A percentile compares a stretch with the other conserved stretches of the same genome.
Conservation (phyloP, 306 rosid genomes). For the Dalbergia oliveri region DNA sequence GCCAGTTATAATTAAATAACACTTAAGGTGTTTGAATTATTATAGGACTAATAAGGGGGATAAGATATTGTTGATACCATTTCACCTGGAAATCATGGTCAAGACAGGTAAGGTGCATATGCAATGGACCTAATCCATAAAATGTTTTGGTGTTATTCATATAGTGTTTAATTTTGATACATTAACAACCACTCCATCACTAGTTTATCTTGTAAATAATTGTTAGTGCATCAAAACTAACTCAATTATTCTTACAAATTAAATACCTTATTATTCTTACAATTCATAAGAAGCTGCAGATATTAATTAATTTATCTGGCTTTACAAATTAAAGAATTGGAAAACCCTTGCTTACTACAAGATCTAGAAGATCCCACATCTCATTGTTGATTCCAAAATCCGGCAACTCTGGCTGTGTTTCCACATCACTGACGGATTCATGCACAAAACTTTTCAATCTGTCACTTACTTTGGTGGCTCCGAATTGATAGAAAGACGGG, state of each 20-base stretch:
- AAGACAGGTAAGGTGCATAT: too few species aligned
- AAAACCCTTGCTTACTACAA: constrained; percentile 4
- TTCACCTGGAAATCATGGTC: not conserved
- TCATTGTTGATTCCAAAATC: constrained; percentile 41
- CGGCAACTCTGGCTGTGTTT: constrained; percentile 51
- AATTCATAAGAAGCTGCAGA: not conserved
- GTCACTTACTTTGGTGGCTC: constrained; percentile 60
- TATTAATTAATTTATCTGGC: not conserved
- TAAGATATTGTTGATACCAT: not conserved
- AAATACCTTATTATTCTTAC: not conserved
- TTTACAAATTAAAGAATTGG: not conserved
- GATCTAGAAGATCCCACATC: constrained; percentile 12
- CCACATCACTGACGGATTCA: constrained; percentile 60
- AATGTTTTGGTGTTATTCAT: not conserved
- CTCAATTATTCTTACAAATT: not conserved
- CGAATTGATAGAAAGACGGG: constrained; percentile 50
- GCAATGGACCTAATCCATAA: too few species aligned
- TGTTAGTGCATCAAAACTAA: too few species aligned
- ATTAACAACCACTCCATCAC: too few species aligned
- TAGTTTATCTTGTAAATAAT: too few species aligned
- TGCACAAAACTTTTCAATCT: constrained; percentile 59
- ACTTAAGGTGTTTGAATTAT: too few species aligned
- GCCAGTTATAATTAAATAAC: too few species aligned
- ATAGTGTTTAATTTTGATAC: not conserved
- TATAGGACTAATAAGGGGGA: too few species aligned